phyloP scores from a whole-genome alignment of 1,139 yeast genomes.

The Lodderomyces metapsilosis region DNA sequence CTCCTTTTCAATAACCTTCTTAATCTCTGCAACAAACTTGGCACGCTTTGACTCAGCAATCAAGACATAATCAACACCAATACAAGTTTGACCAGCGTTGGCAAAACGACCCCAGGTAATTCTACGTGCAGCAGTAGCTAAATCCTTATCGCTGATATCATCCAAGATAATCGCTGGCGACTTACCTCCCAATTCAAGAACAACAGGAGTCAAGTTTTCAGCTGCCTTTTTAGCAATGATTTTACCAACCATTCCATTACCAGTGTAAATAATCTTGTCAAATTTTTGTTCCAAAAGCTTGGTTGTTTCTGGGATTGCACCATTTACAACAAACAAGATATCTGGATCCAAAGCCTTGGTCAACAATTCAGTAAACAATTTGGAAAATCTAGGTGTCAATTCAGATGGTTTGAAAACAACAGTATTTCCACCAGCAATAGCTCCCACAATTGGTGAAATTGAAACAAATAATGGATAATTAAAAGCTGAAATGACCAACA shows the following conservation, averaged over 20 bases:
- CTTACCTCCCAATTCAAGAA: conserved; percentile 88
- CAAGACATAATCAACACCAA: conserved; percentile 78
- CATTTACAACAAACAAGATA: conserved; percentile 63
- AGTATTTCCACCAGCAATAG: conserved; percentile 86
- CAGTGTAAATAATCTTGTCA: conserved; percentile 86
- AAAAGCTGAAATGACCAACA: conserved; percentile 77
- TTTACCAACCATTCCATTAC: conserved; percentile 71
- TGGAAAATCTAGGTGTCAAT: conserved; percentile 60
- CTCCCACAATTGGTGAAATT: conserved; percentile 68
- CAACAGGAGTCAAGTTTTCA: conserved; percentile 72
- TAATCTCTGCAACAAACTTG: conserved; percentile 46
- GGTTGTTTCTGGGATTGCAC: conserved; percentile 70
- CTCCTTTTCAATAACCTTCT: conserved; percentile 31
- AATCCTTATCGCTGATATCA: conserved; percentile 40
- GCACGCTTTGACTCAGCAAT: conserved; percentile 58
- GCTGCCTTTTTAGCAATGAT: conserved; percentile 81
- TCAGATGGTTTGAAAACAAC: conserved; percentile 83
- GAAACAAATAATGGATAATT: conserved; percentile 76
- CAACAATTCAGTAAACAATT: conserved; percentile 53
- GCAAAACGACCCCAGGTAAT: conserved; percentile 76
- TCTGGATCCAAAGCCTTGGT: conserved; percentile 53
- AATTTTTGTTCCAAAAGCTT: conserved; percentile 61
- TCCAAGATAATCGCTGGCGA: conserved; percentile 74
- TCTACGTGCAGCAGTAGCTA: conserved; percentile 58
- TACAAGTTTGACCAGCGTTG: conserved; percentile 87